Evolutionary conservation across 2,329 filamentous ascomycete species (phyloP).

Genomic region (Rhinocladiella mackenziei): DNA sequence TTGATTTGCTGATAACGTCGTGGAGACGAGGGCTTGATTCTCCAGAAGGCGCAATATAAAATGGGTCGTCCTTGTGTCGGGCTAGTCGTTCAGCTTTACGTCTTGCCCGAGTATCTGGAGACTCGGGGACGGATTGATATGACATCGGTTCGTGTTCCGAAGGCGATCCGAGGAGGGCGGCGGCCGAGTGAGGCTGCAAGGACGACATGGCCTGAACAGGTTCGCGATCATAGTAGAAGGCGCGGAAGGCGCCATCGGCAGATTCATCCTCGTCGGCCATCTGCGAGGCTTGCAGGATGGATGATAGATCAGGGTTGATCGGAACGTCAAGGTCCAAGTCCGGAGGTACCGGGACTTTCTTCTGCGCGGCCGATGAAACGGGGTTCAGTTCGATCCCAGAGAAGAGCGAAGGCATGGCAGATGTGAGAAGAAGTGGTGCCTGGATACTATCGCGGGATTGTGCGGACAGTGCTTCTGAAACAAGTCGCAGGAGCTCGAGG

Average conservation of each 20-base stretch:
- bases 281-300: constrained; percentile 56
- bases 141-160: constrained; percentile 30
- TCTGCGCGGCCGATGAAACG: constrained; percentile 75
- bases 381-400: constrained; percentile 85
- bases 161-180: constrained; percentile 8
- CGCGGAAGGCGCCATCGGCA: constrained; percentile 47
- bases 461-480: constrained; percentile 64
- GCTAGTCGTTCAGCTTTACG: constrained; percentile 73
- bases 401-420: constrained; percentile 86
- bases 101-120: constrained; percentile 65
- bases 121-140: constrained; percentile 56
- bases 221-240: constrained; percentile 41
- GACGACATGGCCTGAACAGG: constrained; percentile 24
- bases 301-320: constrained; percentile 70
- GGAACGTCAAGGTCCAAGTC: constrained; percentile 74
- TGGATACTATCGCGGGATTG: constrained; percentile 43
- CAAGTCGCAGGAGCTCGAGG: constrained; percentile 80
- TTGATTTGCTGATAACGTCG: constrained; percentile 40
- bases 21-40: constrained; percentile 72
- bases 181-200: constrained; percentile 12
- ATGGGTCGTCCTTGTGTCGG: constrained; percentile 87
- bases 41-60: constrained; percentile 70
- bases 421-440: constrained; percentile 77
- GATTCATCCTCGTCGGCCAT: constrained; percentile 37
- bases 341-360: constrained; percentile 74